Evolutionary conservation across 2,329 filamentous ascomycete species (phyloP).

Genomic region (Fusarium denticulatum): DNA sequence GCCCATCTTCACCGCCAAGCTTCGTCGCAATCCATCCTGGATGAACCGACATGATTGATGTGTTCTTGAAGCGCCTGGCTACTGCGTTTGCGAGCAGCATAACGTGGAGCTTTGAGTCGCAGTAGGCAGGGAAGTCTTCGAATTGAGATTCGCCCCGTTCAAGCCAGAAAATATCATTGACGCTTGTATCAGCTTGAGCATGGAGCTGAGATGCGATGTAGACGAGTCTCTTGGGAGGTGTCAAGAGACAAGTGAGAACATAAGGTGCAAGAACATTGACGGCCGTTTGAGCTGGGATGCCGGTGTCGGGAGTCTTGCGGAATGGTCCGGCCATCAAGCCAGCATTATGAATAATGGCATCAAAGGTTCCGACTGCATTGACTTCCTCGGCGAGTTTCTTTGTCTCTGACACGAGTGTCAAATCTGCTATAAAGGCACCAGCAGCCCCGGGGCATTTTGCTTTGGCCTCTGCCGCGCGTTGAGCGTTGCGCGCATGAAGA

Average conservation of each 20-base stretch:
- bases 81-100: conserved; percentile 34
- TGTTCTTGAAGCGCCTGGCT: conserved; percentile 17
- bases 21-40: conserved; percentile 38
- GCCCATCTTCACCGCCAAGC: conserved; percentile 16
- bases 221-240: conserved; percentile 26
- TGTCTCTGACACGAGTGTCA: conserved; percentile 27
- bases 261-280: conserved; percentile 39
- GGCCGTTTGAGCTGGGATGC: conserved; percentile 26
- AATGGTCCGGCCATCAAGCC: conserved; percentile 30
- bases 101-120: conserved; percentile 34
- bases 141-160: conserved; percentile 23
- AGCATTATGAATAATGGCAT: conserved; percentile 35
- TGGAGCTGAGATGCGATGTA: conserved; percentile 32
- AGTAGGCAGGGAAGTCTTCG: conserved; percentile 27
- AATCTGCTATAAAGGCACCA: conserved; percentile 23
- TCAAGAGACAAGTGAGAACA: conserved; percentile 30
- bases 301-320: conserved; percentile 24
- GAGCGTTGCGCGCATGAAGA: conserved; percentile 33
- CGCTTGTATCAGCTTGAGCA: conserved; percentile 7
- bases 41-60: conserved; percentile 28
- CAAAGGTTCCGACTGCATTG: conserved; percentile 33
- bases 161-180: conserved; percentile 33
- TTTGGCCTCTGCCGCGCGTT: conserved; percentile 28
- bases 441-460: conserved; percentile 25
- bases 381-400: conserved; percentile 28